Conservation (phyloP, 2,329 filamentous ascomycete species). For the Sphaceloma murrayae region DNA sequence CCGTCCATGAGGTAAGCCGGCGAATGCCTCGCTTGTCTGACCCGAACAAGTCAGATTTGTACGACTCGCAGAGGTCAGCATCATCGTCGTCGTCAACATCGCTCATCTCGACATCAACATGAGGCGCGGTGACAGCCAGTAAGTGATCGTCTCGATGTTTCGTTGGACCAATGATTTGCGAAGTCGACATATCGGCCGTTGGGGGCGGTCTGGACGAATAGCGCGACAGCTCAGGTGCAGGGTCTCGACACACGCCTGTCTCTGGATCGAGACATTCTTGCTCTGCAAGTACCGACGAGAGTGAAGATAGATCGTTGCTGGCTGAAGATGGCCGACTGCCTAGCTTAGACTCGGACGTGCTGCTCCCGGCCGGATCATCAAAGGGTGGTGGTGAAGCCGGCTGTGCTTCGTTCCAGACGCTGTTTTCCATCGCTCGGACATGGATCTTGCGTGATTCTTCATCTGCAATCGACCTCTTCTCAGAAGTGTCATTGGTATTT, state of each 20-base stretch:
- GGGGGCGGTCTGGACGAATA: neutral
- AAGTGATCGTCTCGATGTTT: neutral
- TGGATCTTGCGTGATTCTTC: conserved; percentile 32
- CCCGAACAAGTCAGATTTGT: no score
- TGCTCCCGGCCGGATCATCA: conserved; percentile 10
- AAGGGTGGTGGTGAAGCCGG: conserved; percentile 28
- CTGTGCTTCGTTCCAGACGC: conserved; percentile 30
- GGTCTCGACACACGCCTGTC: neutral
- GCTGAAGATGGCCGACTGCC: neutral
- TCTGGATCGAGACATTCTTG: conserved; percentile 6
- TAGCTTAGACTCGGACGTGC: conserved; percentile 3
- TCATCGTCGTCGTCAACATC: conserved; percentile 21
- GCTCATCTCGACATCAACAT: conserved; percentile 21
- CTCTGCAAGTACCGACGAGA: conserved; percentile 21
- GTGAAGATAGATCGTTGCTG: conserved; percentile 5
- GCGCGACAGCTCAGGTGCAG: neutral
- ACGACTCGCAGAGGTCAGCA: neutral
- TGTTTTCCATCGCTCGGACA: conserved; percentile 27
- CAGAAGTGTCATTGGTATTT: no score
- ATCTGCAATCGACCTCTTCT: no score
- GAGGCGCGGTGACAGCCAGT: neutral
- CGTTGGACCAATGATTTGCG: neutral
- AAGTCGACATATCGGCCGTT: neutral
- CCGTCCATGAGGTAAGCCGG: conserved; percentile 24
- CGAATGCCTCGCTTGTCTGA: no score